Evolutionary conservation across 2,329 filamentous ascomycete genomes (phyloP), one percentile per base, ranked within the genome.

Genomic region (Zarea fungicola): DNA sequence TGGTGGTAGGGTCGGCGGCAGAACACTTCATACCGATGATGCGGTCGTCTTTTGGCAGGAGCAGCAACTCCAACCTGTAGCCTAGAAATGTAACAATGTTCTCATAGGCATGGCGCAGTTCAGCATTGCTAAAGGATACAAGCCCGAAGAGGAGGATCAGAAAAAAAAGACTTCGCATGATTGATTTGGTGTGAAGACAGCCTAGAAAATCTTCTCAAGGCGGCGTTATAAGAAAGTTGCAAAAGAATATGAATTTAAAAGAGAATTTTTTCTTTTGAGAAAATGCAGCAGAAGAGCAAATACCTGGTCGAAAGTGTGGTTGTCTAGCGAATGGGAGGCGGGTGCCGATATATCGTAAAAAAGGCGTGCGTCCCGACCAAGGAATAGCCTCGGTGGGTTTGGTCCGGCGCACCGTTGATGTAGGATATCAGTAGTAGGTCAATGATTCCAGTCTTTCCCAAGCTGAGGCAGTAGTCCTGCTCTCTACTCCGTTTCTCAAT

Each of bases 21-120:
- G 41, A 26, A 13, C 41, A 42, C 14, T 42, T 42, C 5, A 42
- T 6, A n/a, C 41, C 28, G 7, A 42, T 42, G 28, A 42, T 42
- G 19, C 41, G 41, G 7, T 42, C 6, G 6, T 7, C 7, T 32
- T 42, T 29, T 16, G 19, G 11, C 3, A 29, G 7, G 28, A 23
- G 13, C n/a, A 23, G 18, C 19, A 42, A 11, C 16, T 42, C 28
- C 3, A n/a, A 13, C 6, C 41, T 22, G 16, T 32, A 42, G 14
- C 11, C 41, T 14, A 42, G 19, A 16, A 42, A 42, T 6, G 18
- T 8, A 16, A 14, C 13, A 11, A 42, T 14, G 3, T 32, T 42
- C 19, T 42, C 28, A 10, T 42, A 42, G 19, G 19, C 18, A 32
- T 42, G 41, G 41, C 41, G 41, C 8, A 32, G 41, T 9, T 9